These are phyloP conservation scores for Selaginella tamariscina DNA, from an alignment of 75 land plant genomes.

Conservation along the genomic window DNA sequence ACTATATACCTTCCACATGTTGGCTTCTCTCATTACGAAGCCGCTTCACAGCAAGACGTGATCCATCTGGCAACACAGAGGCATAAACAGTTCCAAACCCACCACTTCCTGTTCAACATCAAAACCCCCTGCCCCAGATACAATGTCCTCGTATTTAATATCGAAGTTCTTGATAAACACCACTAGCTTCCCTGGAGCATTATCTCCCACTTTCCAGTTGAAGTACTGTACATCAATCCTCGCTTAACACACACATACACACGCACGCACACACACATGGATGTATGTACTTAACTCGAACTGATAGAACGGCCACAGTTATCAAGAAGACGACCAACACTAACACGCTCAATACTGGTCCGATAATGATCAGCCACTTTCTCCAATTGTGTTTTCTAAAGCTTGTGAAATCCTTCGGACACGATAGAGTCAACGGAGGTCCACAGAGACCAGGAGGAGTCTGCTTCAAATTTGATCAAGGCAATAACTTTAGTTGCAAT, in stretches of 20 bases:
- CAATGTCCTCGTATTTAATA: not conserved
- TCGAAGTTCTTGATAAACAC: not conserved
- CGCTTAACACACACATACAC: too few relatives aligned
- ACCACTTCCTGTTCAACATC: not conserved
- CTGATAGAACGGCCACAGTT: not conserved
- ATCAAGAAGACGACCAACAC: not conserved
- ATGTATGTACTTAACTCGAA: not conserved
- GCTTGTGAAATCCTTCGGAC: not conserved
- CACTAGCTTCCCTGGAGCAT: not conserved
- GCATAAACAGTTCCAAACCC: slow-evolving; percentile 7
- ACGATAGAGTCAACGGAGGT: not conserved
- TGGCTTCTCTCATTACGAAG: not conserved
- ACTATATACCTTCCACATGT: too few relatives aligned
- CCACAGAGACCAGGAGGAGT: slow-evolving; percentile 1
- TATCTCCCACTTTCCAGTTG: too few relatives aligned
- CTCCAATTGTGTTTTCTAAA: slow-evolving; percentile 6
- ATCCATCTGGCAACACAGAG: not conserved
- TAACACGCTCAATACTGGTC: not conserved
- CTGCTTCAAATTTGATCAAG: not conserved
- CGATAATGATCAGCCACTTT: not conserved
- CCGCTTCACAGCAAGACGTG: slow-evolving; percentile 1
- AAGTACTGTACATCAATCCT: too few relatives aligned
- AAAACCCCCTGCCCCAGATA: not conserved
- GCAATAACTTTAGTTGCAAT: not conserved
- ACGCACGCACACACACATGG: not conserved